Evolutionary conservation across 805 yeast species (phyloP).

Genomic region (Saturnispora quitensis): DNA sequence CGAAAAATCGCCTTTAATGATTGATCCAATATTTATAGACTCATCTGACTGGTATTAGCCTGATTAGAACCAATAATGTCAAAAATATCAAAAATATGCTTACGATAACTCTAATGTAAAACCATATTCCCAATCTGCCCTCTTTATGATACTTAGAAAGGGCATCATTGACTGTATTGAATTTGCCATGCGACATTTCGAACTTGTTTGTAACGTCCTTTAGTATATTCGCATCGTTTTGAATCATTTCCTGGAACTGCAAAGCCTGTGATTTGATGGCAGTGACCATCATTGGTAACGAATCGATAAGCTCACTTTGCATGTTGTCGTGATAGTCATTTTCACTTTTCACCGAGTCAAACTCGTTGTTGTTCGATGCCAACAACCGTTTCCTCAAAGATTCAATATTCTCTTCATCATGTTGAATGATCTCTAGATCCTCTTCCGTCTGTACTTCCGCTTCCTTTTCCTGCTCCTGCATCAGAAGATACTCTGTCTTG

Average conservation of each 20-base stretch:
- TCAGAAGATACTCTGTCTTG: conserved; percentile 14
- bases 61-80: conserved; percentile 21
- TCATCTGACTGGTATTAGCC: conserved; percentile 28
- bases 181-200: conserved; percentile 24
- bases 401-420: conserved; percentile 19
- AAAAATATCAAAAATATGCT: conserved; percentile 20
- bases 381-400: conserved; percentile 23
- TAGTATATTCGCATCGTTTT: conserved; percentile 26
- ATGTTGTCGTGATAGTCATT: conserved; percentile 26
- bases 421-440: conserved; percentile 1
- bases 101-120: conserved; percentile 23
- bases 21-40: conserved; percentile 1
- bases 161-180: conserved; percentile 22
- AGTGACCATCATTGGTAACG: conserved; percentile 25
- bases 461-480: neutral
- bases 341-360: conserved; percentile 22
- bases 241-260: conserved; percentile 26
- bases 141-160: conserved; percentile 25
- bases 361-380: conserved; percentile 18
- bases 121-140: conserved; percentile 27
- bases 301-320: conserved; percentile 26
- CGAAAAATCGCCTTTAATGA: neutral
- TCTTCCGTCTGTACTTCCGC: neutral
- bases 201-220: conserved; percentile 28
- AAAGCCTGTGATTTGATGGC: conserved; percentile 25